These are phyloP conservation scores for Trifolium subterraneum DNA, from an alignment of 306 rosid species.

Conservation along the genomic window DNA sequence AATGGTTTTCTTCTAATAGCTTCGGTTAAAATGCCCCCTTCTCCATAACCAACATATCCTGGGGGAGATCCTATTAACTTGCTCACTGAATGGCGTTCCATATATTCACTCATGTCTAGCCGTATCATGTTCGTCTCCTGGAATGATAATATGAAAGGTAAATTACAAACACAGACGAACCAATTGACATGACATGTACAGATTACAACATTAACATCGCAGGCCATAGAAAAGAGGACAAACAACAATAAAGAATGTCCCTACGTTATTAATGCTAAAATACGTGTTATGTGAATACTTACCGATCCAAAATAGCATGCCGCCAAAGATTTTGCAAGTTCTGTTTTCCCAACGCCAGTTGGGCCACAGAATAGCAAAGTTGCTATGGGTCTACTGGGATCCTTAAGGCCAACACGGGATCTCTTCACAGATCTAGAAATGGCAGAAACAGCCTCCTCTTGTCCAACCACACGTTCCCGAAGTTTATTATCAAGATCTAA, in stretches of 20 bases:
- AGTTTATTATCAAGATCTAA: constrained; percentile 70
- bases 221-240: constrained; percentile 10
- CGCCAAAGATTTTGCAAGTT: constrained; percentile 79
- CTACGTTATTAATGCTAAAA: constrained; percentile 3
- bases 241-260: not conserved
- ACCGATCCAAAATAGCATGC: constrained; percentile 85
- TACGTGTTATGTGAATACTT: constrained; percentile 36
- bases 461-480: constrained; percentile 74
- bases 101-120: constrained; percentile 94
- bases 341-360: constrained; percentile 91
- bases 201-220: constrained; percentile 1
- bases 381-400: constrained; percentile 81
- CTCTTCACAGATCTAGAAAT: constrained; percentile 82
- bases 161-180: constrained; percentile 11
- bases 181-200: constrained; percentile 1
- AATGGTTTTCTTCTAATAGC: constrained; percentile 88
- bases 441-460: constrained; percentile 80
- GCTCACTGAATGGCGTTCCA: constrained; percentile 95
- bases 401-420: constrained; percentile 77
- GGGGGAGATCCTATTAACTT: constrained; percentile 94
- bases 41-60: constrained; percentile 91
- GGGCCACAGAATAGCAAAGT: constrained; percentile 84
- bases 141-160: constrained; percentile 30
- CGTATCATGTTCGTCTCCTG: constrained; percentile 87
- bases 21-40: constrained; percentile 87